Conservation (phyloP, 768 basidiomycete species). For the Termitomyces sp. region DNA sequence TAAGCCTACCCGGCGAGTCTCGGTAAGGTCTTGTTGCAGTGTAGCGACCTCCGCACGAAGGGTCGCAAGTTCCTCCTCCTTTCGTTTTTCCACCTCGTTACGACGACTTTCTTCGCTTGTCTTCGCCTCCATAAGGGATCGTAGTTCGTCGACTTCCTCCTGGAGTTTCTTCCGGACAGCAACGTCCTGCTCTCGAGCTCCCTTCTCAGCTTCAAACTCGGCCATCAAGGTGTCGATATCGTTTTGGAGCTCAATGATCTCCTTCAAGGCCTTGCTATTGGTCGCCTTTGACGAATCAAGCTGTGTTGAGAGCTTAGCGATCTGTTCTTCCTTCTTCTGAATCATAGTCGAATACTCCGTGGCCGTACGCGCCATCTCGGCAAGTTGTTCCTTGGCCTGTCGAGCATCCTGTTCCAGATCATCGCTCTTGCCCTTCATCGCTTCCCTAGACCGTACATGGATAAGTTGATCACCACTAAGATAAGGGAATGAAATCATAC, state of each 20-base stretch:
- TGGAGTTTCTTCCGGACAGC: conserved; percentile 60
- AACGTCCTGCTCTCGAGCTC: conserved; percentile 43
- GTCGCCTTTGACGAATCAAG: conserved; percentile 52
- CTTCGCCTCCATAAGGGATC: conserved; percentile 80
- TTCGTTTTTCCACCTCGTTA: conserved; percentile 81
- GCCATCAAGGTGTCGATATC: conserved; percentile 62
- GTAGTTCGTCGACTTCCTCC: conserved; percentile 82
- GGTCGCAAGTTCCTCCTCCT: conserved; percentile 75
- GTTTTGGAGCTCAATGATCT: conserved; percentile 65
- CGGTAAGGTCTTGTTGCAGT: conserved; percentile 64
- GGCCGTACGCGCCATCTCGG: conserved; percentile 72
- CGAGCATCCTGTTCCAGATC: conserved; percentile 65
- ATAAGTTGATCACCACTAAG: not conserved
- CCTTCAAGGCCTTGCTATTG: conserved; percentile 48
- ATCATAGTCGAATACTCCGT: conserved; percentile 74
- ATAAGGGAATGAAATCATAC: conserved; percentile 31
- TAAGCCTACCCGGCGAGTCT: conserved; percentile 55
- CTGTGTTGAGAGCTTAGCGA: conserved; percentile 50
- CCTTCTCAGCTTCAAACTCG: conserved; percentile 58
- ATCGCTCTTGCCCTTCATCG: conserved; percentile 55
- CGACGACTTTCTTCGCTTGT: conserved; percentile 82
- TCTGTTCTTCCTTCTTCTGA: conserved; percentile 72
- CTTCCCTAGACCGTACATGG: conserved; percentile 44
- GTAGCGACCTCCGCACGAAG: conserved; percentile 61
- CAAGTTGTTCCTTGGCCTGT: conserved; percentile 70